phyloP scores from a whole-genome alignment of 1,139 yeast species.

The Blastobotrys malaysiensis region DNA sequence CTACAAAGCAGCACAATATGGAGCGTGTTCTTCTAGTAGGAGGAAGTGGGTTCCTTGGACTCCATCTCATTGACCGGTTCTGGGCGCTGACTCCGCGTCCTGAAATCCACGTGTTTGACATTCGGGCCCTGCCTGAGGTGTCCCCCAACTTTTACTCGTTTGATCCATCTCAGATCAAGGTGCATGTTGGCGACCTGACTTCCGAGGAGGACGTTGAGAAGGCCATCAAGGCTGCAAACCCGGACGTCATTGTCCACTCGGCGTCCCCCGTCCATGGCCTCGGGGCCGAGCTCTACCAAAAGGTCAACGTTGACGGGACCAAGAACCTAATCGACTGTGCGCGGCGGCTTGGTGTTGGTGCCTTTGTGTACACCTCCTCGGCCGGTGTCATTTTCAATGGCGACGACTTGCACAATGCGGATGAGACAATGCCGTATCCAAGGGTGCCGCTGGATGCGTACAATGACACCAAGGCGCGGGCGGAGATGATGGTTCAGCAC shows the following conservation, averaged over 20 bases:
- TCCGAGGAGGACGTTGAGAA: conserved; percentile 57
- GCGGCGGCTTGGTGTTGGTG: conserved; percentile 41
- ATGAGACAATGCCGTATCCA: conserved; percentile 93
- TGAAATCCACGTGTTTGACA: conserved; percentile 78
- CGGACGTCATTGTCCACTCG: conserved; percentile 84
- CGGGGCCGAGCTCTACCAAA: conserved; percentile 70
- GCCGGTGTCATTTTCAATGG: conserved; percentile 98
- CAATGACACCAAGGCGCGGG: conserved; percentile 90
- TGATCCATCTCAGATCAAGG: conserved; percentile 48
- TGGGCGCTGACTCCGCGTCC: conserved; percentile 62
- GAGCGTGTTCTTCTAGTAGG: conserved; percentile 52
- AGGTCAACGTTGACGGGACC: conserved; percentile 91
- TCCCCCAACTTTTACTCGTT: conserved; percentile 72
- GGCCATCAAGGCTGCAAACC: conserved; percentile 56
- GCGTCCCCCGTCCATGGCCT: conserved; percentile 96
- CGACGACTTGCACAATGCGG: conserved; percentile 81
- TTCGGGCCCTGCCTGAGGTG: conserved; percentile 71
- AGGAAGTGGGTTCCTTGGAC: conserved; percentile 92
- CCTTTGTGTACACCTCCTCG: conserved; percentile 83
- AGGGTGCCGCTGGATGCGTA: conserved; percentile 92
- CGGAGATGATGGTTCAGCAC: conserved; percentile 73
- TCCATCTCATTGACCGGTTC: conserved; percentile 84
- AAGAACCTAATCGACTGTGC: conserved; percentile 64
- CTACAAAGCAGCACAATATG: not conserved
- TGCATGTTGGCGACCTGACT: conserved; percentile 82